These are phyloP conservation scores for Physcomitrium patens DNA, from an alignment of 225 moss, liverwort and hornwort genomes.

Conservation along the genomic window DNA sequence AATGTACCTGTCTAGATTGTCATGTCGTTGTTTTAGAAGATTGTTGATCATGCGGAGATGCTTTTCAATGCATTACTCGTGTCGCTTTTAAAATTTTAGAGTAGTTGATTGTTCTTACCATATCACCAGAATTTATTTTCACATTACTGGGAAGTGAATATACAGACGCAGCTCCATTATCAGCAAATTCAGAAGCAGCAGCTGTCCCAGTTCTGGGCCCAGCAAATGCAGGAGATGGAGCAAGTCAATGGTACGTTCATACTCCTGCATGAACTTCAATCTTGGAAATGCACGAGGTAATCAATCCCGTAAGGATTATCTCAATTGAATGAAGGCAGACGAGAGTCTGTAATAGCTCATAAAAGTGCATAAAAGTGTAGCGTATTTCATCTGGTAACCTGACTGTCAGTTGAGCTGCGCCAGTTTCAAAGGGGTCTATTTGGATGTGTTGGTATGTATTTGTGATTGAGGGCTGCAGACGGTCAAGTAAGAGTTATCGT, in stretches of 20 bases:
- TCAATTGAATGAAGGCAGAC: background rate
- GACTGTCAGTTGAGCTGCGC: background rate
- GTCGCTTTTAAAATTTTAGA: background rate
- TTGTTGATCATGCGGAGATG: background rate
- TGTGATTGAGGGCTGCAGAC: background rate
- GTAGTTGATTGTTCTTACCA: background rate
- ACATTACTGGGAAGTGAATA: slow-evolving; percentile 6
- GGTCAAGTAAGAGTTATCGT: background rate
- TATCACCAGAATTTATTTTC: background rate
- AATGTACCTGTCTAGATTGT: background rate
- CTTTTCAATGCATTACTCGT: background rate
- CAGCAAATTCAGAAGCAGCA: slow-evolving; percentile 42
- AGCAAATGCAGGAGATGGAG: slow-evolving; percentile 42
- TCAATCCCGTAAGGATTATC: background rate
- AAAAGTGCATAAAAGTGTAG: slow-evolving; percentile 3
- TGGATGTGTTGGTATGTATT: background rate
- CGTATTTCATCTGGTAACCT: background rate
- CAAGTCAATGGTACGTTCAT: slow-evolving; percentile 27
- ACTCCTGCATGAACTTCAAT: background rate
- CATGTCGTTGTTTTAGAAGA: slow-evolving; percentile 1
- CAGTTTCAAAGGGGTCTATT: background rate
- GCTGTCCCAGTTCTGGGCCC: slow-evolving; percentile 33
- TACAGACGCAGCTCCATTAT: slow-evolving; percentile 35
- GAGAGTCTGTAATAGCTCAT: background rate
- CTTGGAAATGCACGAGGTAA: background rate